A percentile compares a stretch with the other conserved stretches of the same genome.
These are phyloP conservation scores for Paxillus rubicundulus DNA, from an alignment of 768 basidiomycete species.

Conservation along the genomic window DNA sequence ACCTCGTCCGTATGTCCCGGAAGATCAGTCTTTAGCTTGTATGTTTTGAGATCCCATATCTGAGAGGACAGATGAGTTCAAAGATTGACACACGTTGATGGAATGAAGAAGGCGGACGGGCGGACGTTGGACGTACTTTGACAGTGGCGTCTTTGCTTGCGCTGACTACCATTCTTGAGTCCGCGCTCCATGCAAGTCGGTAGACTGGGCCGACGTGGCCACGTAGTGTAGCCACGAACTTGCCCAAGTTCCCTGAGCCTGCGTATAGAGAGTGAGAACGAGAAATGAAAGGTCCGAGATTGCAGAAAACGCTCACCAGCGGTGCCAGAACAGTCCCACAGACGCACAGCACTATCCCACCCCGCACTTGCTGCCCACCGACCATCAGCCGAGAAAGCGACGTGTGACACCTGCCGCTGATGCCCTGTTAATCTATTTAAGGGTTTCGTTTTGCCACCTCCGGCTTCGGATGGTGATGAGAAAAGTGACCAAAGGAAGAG, in stretches of 20 bases:
- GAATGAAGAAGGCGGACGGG: too few species aligned
- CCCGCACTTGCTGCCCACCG: constrained; percentile 88
- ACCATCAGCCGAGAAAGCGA: constrained; percentile 93
- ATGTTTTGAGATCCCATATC: constrained; percentile 97
- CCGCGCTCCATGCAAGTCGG: constrained; percentile 91
- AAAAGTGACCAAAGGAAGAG: constrained; percentile 94
- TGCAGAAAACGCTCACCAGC: constrained; percentile 34
- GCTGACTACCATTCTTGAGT: constrained; percentile 86
- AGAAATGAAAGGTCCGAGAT: neutral
- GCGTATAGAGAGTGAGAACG: neutral
- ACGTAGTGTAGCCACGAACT: constrained; percentile 86
- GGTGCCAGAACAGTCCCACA: constrained; percentile 76
- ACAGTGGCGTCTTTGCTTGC: constrained; percentile 96
- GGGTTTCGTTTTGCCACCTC: constrained; percentile 59
- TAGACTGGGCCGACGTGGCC: constrained; percentile 96
- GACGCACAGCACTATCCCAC: constrained; percentile 85
- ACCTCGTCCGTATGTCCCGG: constrained; percentile 98
- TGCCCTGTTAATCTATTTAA: constrained; percentile 85
- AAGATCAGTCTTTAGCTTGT: constrained; percentile 91
- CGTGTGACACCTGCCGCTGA: constrained; percentile 91
- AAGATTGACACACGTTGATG: neutral
- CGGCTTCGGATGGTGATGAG: constrained; percentile 38
- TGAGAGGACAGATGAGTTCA: neutral
- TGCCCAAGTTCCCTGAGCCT: constrained; percentile 57
- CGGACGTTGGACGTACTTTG: constrained; percentile 56